These are phyloP conservation scores for Candida sp. DNA, from an alignment of 1,139 yeast genomes.

Conservation along the genomic window DNA sequence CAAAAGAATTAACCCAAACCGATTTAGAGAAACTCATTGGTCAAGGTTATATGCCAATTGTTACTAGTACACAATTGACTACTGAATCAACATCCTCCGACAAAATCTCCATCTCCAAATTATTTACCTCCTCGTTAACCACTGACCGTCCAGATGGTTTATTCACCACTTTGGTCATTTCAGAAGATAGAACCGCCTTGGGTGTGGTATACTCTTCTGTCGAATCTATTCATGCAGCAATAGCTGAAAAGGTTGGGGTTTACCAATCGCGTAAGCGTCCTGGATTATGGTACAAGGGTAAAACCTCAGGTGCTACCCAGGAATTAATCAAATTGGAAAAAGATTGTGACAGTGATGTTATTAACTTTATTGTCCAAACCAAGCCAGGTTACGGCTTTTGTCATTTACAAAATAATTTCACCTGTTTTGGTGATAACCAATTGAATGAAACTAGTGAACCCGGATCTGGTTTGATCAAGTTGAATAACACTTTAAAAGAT, in stretches of 20 bases:
- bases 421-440: slow-evolving; percentile 65
- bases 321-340: slow-evolving; percentile 57
- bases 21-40: slow-evolving; percentile 27
- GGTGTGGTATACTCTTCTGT: slow-evolving; percentile 91
- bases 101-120: slow-evolving; percentile 46
- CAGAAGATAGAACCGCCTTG: slow-evolving; percentile 58
- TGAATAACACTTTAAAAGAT: slow-evolving; percentile 61
- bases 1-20: slow-evolving; percentile 17
- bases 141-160: slow-evolving; percentile 89
- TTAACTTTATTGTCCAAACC: slow-evolving; percentile 83
- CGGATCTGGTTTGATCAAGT: slow-evolving; percentile 56
- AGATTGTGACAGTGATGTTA: slow-evolving; percentile 93
- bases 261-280: slow-evolving; percentile 90
- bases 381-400: slow-evolving; percentile 82
- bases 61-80: slow-evolving; percentile 40
- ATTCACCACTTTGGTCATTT: slow-evolving; percentile 81
- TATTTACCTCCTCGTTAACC: slow-evolving; percentile 53
- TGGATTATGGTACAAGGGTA: slow-evolving; percentile 91
- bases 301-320: slow-evolving; percentile 94
- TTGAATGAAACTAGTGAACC: slow-evolving; percentile 36
- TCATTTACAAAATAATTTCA: slow-evolving; percentile 66
- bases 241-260: slow-evolving; percentile 81
- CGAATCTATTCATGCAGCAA: slow-evolving; percentile 78
- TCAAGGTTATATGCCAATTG: slow-evolving; percentile 46
- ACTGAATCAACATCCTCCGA: slow-evolving; percentile 26